phyloP scores from a whole-genome alignment of 257 asterid species.

The Thymus mandschuricus region DNA sequence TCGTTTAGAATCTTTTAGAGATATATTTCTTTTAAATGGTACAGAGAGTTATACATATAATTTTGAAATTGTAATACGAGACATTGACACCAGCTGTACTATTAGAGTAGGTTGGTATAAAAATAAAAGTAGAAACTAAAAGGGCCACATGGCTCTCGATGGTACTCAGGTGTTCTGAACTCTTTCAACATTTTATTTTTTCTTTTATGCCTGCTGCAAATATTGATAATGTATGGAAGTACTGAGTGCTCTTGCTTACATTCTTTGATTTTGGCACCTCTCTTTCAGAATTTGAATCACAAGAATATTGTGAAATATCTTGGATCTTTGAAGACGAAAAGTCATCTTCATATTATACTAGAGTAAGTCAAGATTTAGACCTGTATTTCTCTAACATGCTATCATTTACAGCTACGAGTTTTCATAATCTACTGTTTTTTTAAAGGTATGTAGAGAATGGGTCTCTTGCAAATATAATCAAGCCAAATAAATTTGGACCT shows the following conservation, averaged over 20 bases:
- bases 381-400: constrained; percentile 21
- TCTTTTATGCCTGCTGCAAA: constrained; percentile 13
- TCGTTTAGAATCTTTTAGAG: background rate
- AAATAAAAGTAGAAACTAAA: background rate
- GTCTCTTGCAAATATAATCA: constrained; percentile 93
- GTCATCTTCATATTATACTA: constrained; percentile 94
- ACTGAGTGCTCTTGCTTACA: constrained; percentile 24
- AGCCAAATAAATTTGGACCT: constrained; percentile 98
- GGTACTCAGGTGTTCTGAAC: constrained; percentile 1
- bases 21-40: background rate
- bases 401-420: constrained; percentile 5
- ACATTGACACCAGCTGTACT: background rate
- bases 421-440: constrained; percentile 9
- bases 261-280: constrained; percentile 31
- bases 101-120: background rate
- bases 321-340: constrained; percentile 94
- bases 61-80: background rate
- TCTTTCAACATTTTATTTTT: constrained; percentile 11
- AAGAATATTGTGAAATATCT: constrained; percentile 94
- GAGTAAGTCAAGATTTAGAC: constrained; percentile 62
- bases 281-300: constrained; percentile 91
- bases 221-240: background rate
- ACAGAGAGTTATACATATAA: background rate
- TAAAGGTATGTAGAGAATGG: constrained; percentile 98
- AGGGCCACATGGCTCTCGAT: constrained; percentile 6